Conservation (phyloP, 345 rosid genomes). For the Camelina neglecta region DNA sequence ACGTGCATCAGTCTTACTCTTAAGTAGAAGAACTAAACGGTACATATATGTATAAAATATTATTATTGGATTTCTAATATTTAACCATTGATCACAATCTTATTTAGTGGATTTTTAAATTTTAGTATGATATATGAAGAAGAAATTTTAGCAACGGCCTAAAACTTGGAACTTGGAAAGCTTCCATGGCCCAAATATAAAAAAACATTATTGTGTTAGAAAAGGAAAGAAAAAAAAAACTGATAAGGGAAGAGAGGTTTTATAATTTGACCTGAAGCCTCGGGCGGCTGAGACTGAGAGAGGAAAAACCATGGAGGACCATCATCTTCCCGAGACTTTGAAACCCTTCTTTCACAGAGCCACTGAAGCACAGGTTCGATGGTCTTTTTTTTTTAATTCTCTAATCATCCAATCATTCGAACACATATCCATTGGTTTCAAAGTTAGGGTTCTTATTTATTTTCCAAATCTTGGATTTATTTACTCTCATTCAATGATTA, state of each 20-base stretch:
- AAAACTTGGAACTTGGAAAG: too few relatives aligned
- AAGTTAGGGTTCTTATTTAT: neutral
- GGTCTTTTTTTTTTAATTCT: neutral
- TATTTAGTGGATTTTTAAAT: neutral
- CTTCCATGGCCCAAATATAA: too few relatives aligned
- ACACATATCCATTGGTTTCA: constrained; percentile 10
- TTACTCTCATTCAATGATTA: constrained; percentile 10
- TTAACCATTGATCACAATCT: constrained; percentile 4
- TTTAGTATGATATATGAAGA: too few relatives aligned
- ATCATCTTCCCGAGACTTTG: constrained; percentile 35
- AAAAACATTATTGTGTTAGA: too few relatives aligned
- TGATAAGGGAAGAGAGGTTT: neutral
- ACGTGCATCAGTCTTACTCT: neutral
- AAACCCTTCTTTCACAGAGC: constrained; percentile 45
- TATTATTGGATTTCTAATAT: constrained; percentile 14
- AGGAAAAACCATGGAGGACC: constrained; percentile 27
- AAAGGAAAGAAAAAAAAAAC: too few relatives aligned
- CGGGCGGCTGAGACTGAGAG: neutral
- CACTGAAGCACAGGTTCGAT: constrained; percentile 44
- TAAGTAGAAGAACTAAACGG: constrained; percentile 12
- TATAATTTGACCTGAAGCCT: neutral
- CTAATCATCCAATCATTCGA: neutral
- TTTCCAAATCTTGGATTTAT: constrained; percentile 6
- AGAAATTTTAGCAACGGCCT: too few relatives aligned
- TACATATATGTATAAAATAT: constrained; percentile 31